Evolutionary conservation across 148 eudicot genomes (phyloP).

Genomic region (Heliamphora exappendiculata): DNA sequence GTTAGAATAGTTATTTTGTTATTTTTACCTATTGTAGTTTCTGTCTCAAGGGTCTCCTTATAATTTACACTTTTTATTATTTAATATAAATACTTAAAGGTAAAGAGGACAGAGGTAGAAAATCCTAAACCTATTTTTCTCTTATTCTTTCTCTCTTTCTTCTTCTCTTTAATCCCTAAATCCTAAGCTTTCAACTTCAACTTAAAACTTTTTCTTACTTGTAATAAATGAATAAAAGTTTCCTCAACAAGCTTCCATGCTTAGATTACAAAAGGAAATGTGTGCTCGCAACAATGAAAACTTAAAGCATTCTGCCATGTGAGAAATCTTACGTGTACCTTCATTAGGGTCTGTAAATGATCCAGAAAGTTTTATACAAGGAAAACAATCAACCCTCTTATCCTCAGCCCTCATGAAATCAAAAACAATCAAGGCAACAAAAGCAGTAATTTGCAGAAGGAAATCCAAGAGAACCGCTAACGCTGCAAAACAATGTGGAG

Average conservation of each 20-base stretch:
- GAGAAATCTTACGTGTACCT: constrained; percentile 32
- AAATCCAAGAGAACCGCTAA: constrained; percentile 93
- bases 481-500: constrained; percentile 45
- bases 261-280: constrained; percentile 13
- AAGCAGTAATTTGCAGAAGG: constrained; percentile 95
- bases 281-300: not conserved
- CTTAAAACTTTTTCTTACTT: too few species aligned
- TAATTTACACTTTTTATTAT: too few species aligned
- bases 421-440: constrained; percentile 86
- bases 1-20: too few species aligned
- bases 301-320: not conserved
- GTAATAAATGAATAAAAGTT: too few species aligned
- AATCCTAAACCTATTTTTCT: too few species aligned
- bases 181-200: too few species aligned
- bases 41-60: too few species aligned
- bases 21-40: too few species aligned
- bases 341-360: constrained; percentile 45
- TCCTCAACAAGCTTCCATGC: not conserved
- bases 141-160: too few species aligned
- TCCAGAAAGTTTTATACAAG: constrained; percentile 57
- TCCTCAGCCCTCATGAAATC: constrained; percentile 91
- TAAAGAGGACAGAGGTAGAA: too few species aligned
- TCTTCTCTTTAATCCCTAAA: too few species aligned
- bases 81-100: too few species aligned
- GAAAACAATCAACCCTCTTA: constrained; percentile 87